Percentiles rank a stretch among this genome's conserved stretches.
Evolutionary conservation across 495 filamentous ascomycete species (phyloP).

Genomic region (Choiromyces venosus): DNA sequence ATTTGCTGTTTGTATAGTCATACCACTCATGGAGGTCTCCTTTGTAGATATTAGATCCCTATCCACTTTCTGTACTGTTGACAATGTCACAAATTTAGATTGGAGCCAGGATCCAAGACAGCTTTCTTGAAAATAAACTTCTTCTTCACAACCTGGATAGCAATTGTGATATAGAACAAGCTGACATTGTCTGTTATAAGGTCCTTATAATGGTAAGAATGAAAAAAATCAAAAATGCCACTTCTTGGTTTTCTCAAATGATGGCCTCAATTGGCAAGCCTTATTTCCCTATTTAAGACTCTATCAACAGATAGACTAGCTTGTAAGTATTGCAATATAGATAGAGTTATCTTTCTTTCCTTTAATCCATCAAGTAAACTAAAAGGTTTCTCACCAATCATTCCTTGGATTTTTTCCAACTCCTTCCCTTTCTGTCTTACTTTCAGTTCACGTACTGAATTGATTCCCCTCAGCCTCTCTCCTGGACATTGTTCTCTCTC

Average conservation of each 20-base stretch:
- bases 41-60: not conserved
- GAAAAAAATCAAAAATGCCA: not conserved
- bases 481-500: not conserved
- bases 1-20: constrained; percentile 4
- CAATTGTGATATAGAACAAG: not conserved
- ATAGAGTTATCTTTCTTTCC: not conserved
- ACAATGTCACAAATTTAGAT: constrained; percentile 12
- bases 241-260: not conserved
- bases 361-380: not conserved
- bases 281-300: not conserved
- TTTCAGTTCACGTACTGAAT: not conserved
- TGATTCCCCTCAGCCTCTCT: not conserved
- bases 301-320: not conserved
- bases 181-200: constrained; percentile 2
- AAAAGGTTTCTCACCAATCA: constrained; percentile 1
- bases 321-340: constrained; percentile 3
- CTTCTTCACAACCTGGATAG: not conserved
- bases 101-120: not conserved
- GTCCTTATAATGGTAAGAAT: constrained; percentile 1
- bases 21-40: not conserved
- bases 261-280: not conserved
- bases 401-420: constrained; percentile 6
- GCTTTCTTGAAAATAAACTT: constrained; percentile 4
- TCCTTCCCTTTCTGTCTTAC: constrained; percentile 5
- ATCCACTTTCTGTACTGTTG: too few species aligned